phyloP scores from a whole-genome alignment of 192 early-diverging fungal genomes.

The Blastocladiella britannica region DNA sequence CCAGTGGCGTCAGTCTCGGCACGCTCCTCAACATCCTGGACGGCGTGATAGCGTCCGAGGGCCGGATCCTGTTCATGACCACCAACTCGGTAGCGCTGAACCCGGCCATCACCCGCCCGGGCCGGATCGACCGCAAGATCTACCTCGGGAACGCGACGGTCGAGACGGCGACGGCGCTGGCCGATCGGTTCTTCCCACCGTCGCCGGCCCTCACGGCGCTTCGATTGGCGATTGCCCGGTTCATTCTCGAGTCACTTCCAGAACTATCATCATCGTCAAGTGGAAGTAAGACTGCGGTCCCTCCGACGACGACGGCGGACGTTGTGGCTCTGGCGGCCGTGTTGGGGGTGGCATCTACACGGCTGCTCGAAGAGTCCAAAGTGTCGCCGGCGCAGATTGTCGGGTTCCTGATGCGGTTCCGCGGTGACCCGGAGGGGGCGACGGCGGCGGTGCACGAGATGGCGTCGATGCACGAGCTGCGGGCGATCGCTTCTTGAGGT shows the following conservation, averaged over 20 bases:
- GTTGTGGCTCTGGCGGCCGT: background rate
- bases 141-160: slow-evolving; percentile 18
- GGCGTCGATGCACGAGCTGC: too few species aligned
- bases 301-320: background rate
- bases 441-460: background rate
- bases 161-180: background rate
- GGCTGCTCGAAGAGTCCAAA: background rate
- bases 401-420: background rate
- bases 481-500: too few species aligned
- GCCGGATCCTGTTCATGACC: slow-evolving; percentile 26
- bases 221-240: background rate
- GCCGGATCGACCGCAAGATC: slow-evolving; percentile 27
- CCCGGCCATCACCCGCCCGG: slow-evolving; percentile 28
- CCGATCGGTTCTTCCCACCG: background rate
- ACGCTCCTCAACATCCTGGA: slow-evolving; percentile 27
- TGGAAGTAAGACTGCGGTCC: background rate
- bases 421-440: background rate
- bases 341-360: background rate
- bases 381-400: background rate
- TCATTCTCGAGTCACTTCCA: background rate
- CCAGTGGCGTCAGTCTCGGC: slow-evolving; percentile 19
- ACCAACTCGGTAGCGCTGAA: slow-evolving; percentile 21
- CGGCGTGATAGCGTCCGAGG: slow-evolving; percentile 27
- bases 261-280: background rate
- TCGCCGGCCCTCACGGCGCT: background rate